Conservation (phyloP, 805 yeast genomes). For the Yamadazyma ubonensis region DNA sequence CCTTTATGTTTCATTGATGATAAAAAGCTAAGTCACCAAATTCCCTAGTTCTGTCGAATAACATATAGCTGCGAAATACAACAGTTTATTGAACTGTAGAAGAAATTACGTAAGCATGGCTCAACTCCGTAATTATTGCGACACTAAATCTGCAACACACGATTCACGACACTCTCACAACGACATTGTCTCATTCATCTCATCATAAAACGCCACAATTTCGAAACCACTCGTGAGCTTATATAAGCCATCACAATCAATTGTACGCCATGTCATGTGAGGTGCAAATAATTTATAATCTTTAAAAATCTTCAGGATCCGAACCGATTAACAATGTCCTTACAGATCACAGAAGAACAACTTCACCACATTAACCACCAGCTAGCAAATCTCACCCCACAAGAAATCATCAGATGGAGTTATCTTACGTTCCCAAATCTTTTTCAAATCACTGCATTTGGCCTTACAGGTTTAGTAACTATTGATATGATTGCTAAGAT, state of each 20-base stretch:
- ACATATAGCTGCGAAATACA: too few relatives aligned
- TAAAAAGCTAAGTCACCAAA: too few relatives aligned
- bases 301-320: neutral
- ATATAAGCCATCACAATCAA: conserved; percentile 1
- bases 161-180: too few relatives aligned
- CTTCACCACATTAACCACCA: conserved; percentile 14
- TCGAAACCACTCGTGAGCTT: neutral
- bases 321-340: conserved; percentile 8
- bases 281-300: neutral
- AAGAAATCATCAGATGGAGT: conserved; percentile 80
- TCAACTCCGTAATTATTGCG: too few relatives aligned
- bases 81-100: too few relatives aligned
- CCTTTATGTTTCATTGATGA: too few relatives aligned
- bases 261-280: conserved; percentile 10
- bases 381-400: conserved; percentile 43
- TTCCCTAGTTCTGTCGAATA: too few relatives aligned
- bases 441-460: conserved; percentile 93
- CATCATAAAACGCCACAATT: conserved; percentile 1
- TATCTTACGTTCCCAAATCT: conserved; percentile 76
- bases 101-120: too few relatives aligned
- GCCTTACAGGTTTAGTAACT: conserved; percentile 87
- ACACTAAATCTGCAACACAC: neutral
- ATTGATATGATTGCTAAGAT: conserved; percentile 71
- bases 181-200: neutral
- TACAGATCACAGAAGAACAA: conserved; percentile 13